A percentile compares a stretch with the other conserved stretches of the same genome.
phyloP scores from a whole-genome alignment of 768 basidiomycete genomes.

The Leucocoprinus birnbaumii region DNA sequence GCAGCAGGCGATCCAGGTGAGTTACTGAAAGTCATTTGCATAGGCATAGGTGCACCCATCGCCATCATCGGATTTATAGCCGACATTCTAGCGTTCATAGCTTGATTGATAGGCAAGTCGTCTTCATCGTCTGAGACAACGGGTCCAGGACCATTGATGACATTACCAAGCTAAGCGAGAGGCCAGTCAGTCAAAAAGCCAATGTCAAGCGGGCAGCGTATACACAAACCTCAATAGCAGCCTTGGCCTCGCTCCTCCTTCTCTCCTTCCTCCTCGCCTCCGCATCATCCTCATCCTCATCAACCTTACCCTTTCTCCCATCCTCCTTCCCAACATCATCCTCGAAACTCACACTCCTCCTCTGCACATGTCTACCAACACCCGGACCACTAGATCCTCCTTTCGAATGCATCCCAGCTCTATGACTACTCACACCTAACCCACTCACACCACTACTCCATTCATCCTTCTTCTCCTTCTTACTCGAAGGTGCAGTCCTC shows the following conservation, averaged over 20 bases:
- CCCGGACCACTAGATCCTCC: background rate
- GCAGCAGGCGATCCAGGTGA: slow-evolving; percentile 17
- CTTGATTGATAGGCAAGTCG: slow-evolving; percentile 44
- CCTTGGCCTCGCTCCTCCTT: slow-evolving; percentile 78
- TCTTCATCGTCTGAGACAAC: slow-evolving; percentile 54
- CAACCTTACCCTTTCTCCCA: slow-evolving; percentile 20
- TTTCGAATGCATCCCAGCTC: background rate
- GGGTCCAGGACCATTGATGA: slow-evolving; percentile 76
- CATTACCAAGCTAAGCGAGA: slow-evolving; percentile 70
- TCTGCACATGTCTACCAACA: slow-evolving; percentile 38
- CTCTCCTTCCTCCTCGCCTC: slow-evolving; percentile 68
- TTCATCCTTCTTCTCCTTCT: slow-evolving; percentile 20
- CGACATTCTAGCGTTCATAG: slow-evolving; percentile 37
- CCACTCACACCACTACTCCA: slow-evolving; percentile 33
- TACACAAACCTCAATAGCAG: slow-evolving; percentile 77
- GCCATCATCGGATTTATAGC: slow-evolving; percentile 44
- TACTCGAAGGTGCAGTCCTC: slow-evolving; percentile 13
- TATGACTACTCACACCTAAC: slow-evolving; percentile 17
- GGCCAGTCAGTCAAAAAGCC: slow-evolving; percentile 6
- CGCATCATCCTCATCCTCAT: slow-evolving; percentile 25
- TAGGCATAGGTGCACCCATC: slow-evolving; percentile 31
- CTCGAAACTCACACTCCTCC: slow-evolving; percentile 68
- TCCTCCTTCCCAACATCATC: slow-evolving; percentile 34
- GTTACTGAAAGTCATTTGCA: slow-evolving; percentile 28
- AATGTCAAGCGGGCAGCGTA: slow-evolving; percentile 8